A percentile compares a stretch with the other conserved stretches of the same genome.
These are phyloP conservation scores for Xanthoceras sorbifolium DNA, from an alignment of 345 rosid species.

Conservation along the genomic window DNA sequence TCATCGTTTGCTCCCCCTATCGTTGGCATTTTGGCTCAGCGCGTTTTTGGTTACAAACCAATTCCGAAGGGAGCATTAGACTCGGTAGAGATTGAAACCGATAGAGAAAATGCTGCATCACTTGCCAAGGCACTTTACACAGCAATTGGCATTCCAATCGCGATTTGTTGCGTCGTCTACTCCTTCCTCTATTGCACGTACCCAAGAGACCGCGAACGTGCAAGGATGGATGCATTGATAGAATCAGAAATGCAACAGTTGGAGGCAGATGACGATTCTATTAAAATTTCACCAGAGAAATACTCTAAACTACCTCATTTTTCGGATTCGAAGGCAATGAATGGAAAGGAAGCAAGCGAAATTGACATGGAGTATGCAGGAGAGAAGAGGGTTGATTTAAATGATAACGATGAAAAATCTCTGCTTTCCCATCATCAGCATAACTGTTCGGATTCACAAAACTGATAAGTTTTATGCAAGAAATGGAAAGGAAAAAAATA, in stretches of 20 bases:
- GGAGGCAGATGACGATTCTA: slow-evolving; percentile 22
- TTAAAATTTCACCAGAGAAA: not conserved
- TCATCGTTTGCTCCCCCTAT: slow-evolving; percentile 83
- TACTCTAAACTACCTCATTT: not conserved
- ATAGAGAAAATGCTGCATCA: slow-evolving; percentile 71
- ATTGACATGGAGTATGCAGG: slow-evolving; percentile 27
- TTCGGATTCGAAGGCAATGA: slow-evolving; percentile 16
- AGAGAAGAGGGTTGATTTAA: slow-evolving; percentile 29
- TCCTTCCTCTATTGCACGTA: slow-evolving; percentile 74
- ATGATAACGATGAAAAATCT: slow-evolving; percentile 36
- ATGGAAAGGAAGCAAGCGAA: slow-evolving; percentile 21
- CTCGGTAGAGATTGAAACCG: slow-evolving; percentile 49
- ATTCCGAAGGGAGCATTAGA: slow-evolving; percentile 46
- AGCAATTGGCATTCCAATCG: slow-evolving; percentile 76
- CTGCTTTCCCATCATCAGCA: slow-evolving; percentile 18
- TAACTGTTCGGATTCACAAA: not conserved
- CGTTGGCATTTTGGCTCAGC: slow-evolving; percentile 81
- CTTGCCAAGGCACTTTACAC: slow-evolving; percentile 81
- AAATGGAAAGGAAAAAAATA: too few relatives aligned
- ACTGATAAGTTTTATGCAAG: not conserved
- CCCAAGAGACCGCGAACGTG: slow-evolving; percentile 78
- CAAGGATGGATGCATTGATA: slow-evolving; percentile 72
- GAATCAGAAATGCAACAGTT: slow-evolving; percentile 68
- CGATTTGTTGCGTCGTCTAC: slow-evolving; percentile 71
- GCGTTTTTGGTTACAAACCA: slow-evolving; percentile 75